Conservation (phyloP, 2,329 filamentous ascomycete genomes). For the Phaeophleospora eucalypticola region DNA sequence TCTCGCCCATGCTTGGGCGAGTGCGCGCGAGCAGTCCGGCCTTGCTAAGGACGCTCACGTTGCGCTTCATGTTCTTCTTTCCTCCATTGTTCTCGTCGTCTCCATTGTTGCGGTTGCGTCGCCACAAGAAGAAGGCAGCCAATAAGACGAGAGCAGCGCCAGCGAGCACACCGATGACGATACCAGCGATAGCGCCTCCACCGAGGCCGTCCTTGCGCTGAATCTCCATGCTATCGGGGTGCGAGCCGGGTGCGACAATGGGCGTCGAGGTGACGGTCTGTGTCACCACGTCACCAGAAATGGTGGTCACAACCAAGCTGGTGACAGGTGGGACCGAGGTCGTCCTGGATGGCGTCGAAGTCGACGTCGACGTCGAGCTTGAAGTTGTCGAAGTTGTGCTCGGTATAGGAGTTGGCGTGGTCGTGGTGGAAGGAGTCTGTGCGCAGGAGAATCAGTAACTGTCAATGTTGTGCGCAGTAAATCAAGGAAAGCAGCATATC, state of each 20-base stretch:
- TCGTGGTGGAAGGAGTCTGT: constrained; percentile 7
- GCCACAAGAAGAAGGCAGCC: constrained; percentile 38
- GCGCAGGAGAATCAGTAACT: constrained; percentile 13
- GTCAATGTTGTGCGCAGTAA: constrained; percentile 9
- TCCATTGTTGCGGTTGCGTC: constrained; percentile 31
- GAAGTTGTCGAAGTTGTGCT: constrained; percentile 18
- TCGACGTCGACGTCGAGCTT: constrained; percentile 19
- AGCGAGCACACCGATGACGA: constrained; percentile 41
- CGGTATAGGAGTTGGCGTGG: constrained; percentile 6
- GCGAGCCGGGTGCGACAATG: constrained; percentile 20
- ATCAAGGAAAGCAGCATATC: constrained; percentile 1
- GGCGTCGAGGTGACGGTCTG: constrained; percentile 43
- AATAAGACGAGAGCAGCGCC: constrained; percentile 37
- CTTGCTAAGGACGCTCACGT: constrained; percentile 47
- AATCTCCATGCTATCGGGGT: constrained; percentile 18
- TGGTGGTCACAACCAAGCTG: constrained; percentile 38
- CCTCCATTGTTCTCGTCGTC: constrained; percentile 12
- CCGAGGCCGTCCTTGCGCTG: constrained; percentile 29
- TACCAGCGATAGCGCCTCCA: constrained; percentile 41
- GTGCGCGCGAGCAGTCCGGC: constrained; percentile 40
- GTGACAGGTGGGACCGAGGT: constrained; percentile 31
- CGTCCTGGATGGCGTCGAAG: constrained; percentile 15
- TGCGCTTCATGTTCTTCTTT: constrained; percentile 31
- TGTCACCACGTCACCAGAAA: constrained; percentile 42
- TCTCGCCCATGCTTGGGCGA: constrained; percentile 27